Base-by-base conservation (phyloP, 495 filamentous ascomycete species). In the Talaromyces stipitatus region DNA sequence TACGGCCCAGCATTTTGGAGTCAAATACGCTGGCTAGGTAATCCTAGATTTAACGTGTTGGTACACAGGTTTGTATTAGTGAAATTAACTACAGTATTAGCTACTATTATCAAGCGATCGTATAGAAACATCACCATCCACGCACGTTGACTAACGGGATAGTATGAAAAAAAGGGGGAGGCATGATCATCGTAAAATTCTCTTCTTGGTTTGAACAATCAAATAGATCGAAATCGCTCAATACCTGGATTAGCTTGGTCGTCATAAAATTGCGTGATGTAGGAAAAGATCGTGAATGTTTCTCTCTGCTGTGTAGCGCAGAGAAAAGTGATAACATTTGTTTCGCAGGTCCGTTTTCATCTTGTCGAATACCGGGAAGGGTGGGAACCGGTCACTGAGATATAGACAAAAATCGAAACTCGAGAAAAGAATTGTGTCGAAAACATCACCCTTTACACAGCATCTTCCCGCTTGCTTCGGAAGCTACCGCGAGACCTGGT, bases 391-490 rank as follows among this genome's bases (percentile, higher is more conserved):
- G 36, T 41, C 36, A 18, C 1, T 18, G n/a, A 16, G 33, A 41
- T 41, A 41, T 41, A 20, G 36, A 41, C 36, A 41, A 4, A 41
- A 16, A 41, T 41, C n/a, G 36, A 41, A 41, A 41, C n/a, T 41
- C 36, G 36, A 32, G 32, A 10, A n/a, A 16, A 36, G 32, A n/a
- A n/a, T n/a, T n/a, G n/a, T n/a, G n/a, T n/a, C n/a, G n/a, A n/a
- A n/a, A n/a, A n/a, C n/a, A 12, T 46, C 1, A 23, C 18, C 12
- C 20, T 26, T 18, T 48, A 48, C 20, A 48, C 45, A 48, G 24
- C 45, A 12, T 74, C 68, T 62, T 77, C 74, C 10, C 54, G 54
- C 36, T 55, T 69, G 58, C 33, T 56, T 20, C 46, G 11, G 55
- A 57, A 55, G 32, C 45, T 38, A 54, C 57, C 41, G 66, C 62